Base-by-base conservation (phyloP, 2,329 filamentous ascomycete genomes). In the Sarocladium kiliense region DNA sequence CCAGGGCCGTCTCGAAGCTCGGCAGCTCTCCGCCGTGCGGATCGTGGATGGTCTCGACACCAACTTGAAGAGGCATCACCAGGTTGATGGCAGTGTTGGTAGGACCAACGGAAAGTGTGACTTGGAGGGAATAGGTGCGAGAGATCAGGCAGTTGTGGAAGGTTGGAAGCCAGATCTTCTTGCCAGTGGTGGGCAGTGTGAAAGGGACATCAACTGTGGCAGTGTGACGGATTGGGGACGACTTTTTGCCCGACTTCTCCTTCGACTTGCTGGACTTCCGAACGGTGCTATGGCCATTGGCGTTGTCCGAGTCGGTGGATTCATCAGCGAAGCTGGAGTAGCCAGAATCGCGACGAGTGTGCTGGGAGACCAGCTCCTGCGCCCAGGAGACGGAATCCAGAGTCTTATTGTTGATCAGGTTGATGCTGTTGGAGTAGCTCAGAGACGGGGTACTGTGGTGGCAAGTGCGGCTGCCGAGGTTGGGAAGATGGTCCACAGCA, bases 91-190 rank as follows among this genome's bases (percentile, higher is more conserved):
- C 71, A 3, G 70, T 74, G 62, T 70, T 75, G 55, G 70, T 66
- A 7, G 75, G 68, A 16, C 71, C 74, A 2, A 72, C 68, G 1
- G 71, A 71, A 4, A 83, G 57, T 6, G 68, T 71, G 5, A 84
- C 62, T 59, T 76, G 74, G 27, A 84, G 63, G 3, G 76, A 72
- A 65, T 84, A 84, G n/a, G 75, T 74, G 25, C 81, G 76, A 7
- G 78, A 79, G 36, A 74, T 69, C 64, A 84, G 76, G 69, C 81
- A 84, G 9, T 77, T 78, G 68, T 83, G 78, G 63, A 84, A 84
- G 4, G 78, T 79, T 0, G 81, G 81, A 21, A 83, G 58, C 60
- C 82, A 80, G 9, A 75, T 70, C 64, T 76, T 79, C 62, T 73
- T 76, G 65, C 74, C 76, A 26, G 67, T 64, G 9, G 68, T 65